Evolutionary conservation across 75 land plant species (phyloP), one percentile per base, ranked within the genome.

Genomic region (Pseudotsuga menziesii): DNA sequence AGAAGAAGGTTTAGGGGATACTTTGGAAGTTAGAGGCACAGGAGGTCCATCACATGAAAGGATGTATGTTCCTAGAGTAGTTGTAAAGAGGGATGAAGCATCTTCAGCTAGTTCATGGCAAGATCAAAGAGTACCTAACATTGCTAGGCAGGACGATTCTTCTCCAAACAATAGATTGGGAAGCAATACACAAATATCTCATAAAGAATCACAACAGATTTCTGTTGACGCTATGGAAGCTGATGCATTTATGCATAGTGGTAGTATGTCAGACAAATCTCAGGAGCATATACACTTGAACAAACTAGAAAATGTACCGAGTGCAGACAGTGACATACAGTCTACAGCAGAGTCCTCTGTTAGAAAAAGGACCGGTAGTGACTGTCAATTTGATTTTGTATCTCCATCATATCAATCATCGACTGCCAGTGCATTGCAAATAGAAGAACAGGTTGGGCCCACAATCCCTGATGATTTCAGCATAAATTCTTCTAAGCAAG

Each of bases 121-220:
- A 70, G 98, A 93, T 83, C 96, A 93, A 62, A 89, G 80, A 80
- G 98, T 94, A 59, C 98, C 98, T 2, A 70, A 81, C 1, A n/a
- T 80, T 61, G 57, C 27, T n/a, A 52, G 57, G 54, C 58, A 73
- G 23, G 57, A 73, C 26, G 20, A 56, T 14, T 72, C 74, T n/a
- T 27, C 12, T 15, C 27, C 32, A 73, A 56, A 11, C 9, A 23
- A 55, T 16, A 73, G 44, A 54, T 56, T 9, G 27, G 25, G 16
- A 73, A 25, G 57, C 23, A 56, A 73, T 20, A 7, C 57, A 73
- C 58, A 14, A 55, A 56, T 56, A 15, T 73, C 17, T 73, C 35
- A 52, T 55, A 27, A 54, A 25, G 56, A 15, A 54, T 54, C 56
- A 56, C 26, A 55, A 55, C 57, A 54, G 20, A 23, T 27, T 73